phyloP scores from a whole-genome alignment of 2,329 filamentous ascomycete genomes.

The Curvularia sp. region DNA sequence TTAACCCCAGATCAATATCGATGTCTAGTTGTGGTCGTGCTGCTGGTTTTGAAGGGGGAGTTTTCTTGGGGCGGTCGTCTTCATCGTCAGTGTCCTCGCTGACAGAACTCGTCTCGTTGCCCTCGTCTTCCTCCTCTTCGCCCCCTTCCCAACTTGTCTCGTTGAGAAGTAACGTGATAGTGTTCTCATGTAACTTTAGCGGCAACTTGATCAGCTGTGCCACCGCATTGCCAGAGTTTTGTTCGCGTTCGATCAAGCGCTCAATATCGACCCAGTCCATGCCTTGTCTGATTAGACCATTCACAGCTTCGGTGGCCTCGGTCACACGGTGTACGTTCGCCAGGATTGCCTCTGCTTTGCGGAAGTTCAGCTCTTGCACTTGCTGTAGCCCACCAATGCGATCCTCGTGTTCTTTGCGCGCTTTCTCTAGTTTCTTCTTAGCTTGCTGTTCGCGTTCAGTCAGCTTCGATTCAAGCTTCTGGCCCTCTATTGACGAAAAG shows the following conservation, averaged over 20 bases:
- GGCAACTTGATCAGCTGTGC: slow-evolving; percentile 87
- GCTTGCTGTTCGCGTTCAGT: slow-evolving; percentile 82
- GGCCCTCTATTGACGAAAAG: slow-evolving; percentile 94
- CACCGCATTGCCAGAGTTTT: slow-evolving; percentile 79
- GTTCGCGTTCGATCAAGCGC: slow-evolving; percentile 85
- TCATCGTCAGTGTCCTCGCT: slow-evolving; percentile 68
- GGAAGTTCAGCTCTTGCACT: slow-evolving; percentile 80
- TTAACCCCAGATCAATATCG: slow-evolving; percentile 82
- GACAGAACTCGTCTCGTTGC: slow-evolving; percentile 69
- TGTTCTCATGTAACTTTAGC: slow-evolving; percentile 88
- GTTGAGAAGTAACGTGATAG: slow-evolving; percentile 77
- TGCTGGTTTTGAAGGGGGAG: slow-evolving; percentile 40
- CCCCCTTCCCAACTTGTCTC: slow-evolving; percentile 72
- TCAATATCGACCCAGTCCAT: slow-evolving; percentile 98
- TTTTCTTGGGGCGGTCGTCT: slow-evolving; percentile 58
- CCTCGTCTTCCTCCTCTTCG: slow-evolving; percentile 64
- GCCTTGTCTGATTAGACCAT: slow-evolving; percentile 86
- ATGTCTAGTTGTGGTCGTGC: slow-evolving; percentile 65
- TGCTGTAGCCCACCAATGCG: slow-evolving; percentile 84
- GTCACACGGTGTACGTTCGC: slow-evolving; percentile 90
- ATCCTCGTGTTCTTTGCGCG: slow-evolving; percentile 81
- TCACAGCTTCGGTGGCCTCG: slow-evolving; percentile 91
- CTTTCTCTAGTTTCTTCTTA: slow-evolving; percentile 83
- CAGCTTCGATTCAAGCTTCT: slow-evolving; percentile 84
- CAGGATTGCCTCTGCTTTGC: slow-evolving; percentile 89